Evolutionary conservation across 2,329 filamentous ascomycete genomes (phyloP).

Genomic region (Tolypocladium cylindrosporum): DNA sequence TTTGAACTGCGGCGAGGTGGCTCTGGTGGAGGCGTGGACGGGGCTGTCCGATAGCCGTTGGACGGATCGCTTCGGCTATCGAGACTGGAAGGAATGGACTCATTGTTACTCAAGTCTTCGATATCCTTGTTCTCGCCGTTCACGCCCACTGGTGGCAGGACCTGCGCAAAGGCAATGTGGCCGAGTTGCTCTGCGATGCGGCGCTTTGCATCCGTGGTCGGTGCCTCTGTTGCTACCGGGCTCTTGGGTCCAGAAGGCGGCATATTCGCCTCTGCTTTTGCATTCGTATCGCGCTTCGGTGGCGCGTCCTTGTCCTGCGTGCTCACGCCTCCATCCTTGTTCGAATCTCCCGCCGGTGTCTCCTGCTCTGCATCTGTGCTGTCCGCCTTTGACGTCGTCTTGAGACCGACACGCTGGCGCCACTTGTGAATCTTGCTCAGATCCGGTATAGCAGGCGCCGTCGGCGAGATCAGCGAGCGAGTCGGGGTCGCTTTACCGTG

Average conservation of each 20-base stretch:
- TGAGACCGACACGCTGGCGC: conserved; percentile 17
- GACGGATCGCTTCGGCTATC: not conserved
- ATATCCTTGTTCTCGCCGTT: not conserved
- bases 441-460: conserved; percentile 18
- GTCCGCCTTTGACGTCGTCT: conserved; percentile 1
- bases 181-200: not conserved
- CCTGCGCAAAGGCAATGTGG: conserved; percentile 1
- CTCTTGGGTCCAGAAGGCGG: not conserved
- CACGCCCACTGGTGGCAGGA: not conserved
- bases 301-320: not conserved
- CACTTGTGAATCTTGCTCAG: conserved; percentile 22
- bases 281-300: not conserved
- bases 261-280: too few relatives aligned
- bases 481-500: conserved; percentile 16
- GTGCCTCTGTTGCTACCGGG: not conserved
- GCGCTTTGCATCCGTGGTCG: not conserved
- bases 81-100: conserved; percentile 3
- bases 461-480: conserved; percentile 16
- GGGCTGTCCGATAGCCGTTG: conserved; percentile 7
- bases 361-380: conserved; percentile 2
- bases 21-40: conserved; percentile 13
- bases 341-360: not conserved
- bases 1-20: conserved; percentile 18
- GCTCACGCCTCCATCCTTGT: not conserved
- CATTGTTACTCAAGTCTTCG: conserved; percentile 5